Evolutionary conservation across 306 rosid species (phyloP), one percentile per base, ranked within the genome.

Genomic region (Hippophae tibetana): DNA sequence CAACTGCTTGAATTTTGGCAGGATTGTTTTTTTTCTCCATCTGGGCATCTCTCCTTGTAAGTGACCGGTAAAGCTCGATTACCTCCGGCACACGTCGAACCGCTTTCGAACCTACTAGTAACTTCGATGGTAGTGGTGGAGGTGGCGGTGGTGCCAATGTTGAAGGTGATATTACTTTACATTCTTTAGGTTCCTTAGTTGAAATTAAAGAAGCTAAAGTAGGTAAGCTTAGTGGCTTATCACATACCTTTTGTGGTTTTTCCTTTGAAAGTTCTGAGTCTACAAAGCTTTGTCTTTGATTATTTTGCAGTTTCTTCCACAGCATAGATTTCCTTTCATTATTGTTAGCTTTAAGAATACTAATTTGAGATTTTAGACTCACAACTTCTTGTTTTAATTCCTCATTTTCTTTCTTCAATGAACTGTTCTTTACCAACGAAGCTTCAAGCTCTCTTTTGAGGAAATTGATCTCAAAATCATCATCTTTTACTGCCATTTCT

Each of bases 61-160:
- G 86, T 14, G 83, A 76, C 42, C 97, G 95, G 81, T 88, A 85
- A 47, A 93, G 45, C 67, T 93, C 97, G 31, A 84, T 79, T 41
- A 88, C 85, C 80, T 86, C 97, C 0, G 99, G 99, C 44, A 93
- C 99, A 56, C 94, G 88, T 41, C 90, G 82, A 44, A 92, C 88
- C 7, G 79, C 76, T 76, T 73, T 92, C 10, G 82, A 57, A 9
- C 88, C 79, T 1, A 67, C 64, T 3, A 66, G 64, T 10, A 77
- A 73, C 68, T 79, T 88, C 13, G 85, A 69, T 6, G 88, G 99
- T 13, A 75, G 58, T 2, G 99, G 96, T 7, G 95, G 99, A 5
- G 99, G 99, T 1, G 95, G 95, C 0, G 90, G 90, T 45, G 82
- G 95, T 1, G 90, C 87, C 0, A 85, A 85, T 42, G 74, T 78